Evolutionary conservation across 129 eudicot species (phyloP).

Genomic region (Scalesia atractyloides): DNA sequence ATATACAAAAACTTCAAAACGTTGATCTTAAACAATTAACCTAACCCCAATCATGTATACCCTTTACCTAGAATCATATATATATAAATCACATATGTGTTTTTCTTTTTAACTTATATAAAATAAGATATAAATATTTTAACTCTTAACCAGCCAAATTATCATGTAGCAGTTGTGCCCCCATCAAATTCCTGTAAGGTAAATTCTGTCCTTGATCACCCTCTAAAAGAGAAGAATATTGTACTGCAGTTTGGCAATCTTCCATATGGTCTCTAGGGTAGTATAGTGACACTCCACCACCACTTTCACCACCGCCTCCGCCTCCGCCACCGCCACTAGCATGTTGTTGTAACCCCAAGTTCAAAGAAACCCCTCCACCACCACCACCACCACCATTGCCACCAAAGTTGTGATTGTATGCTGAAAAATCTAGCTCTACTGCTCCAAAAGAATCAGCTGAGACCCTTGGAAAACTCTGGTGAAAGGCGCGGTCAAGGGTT

Average conservation of each 20-base stretch:
- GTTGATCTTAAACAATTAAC: slow-evolving; percentile 16
- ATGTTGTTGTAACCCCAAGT: slow-evolving; percentile 87
- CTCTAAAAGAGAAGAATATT: slow-evolving; percentile 84
- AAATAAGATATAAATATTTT: slow-evolving; percentile 9
- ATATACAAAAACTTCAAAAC: slow-evolving; percentile 13
- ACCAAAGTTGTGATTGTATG: slow-evolving; percentile 58
- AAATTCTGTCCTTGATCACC: slow-evolving; percentile 72
- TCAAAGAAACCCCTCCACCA: slow-evolving; percentile 79
- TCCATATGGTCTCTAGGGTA: slow-evolving; percentile 75
- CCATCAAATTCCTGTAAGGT: slow-evolving; percentile 93
- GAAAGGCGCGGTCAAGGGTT: slow-evolving; percentile 35
- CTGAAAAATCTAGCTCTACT: slow-evolving; percentile 67
- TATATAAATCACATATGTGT: slow-evolving; percentile 14
- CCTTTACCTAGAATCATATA: slow-evolving; percentile 24
- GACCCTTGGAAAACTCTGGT: slow-evolving; percentile 50
- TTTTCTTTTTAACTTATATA: slow-evolving; percentile 28
- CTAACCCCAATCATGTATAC: slow-evolving; percentile 40
- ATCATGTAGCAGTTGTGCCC: slow-evolving; percentile 96
- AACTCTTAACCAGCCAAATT: slow-evolving; percentile 59
- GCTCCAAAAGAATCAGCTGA: slow-evolving; percentile 52
- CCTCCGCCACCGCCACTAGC: slow-evolving; percentile 35
- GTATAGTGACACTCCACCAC: slow-evolving; percentile 61
- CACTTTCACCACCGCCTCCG: slow-evolving; percentile 32
- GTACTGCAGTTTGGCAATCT: slow-evolving; percentile 71
- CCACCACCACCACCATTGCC: slow-evolving; percentile 29